Evolutionary conservation across 306 rosid species (phyloP).

Genomic region (Aeschynomene evenia): DNA sequence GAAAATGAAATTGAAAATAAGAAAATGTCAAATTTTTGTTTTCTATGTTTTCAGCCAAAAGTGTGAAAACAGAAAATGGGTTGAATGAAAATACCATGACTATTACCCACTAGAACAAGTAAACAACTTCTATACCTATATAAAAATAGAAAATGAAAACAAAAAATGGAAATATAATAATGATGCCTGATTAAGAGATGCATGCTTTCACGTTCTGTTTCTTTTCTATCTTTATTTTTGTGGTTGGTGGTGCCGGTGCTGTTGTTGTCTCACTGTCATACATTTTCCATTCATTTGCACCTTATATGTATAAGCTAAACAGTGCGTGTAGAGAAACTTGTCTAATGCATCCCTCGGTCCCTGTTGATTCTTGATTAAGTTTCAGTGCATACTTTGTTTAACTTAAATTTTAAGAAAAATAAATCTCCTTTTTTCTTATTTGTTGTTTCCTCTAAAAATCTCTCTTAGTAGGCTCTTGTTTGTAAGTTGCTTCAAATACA

Average conservation of each 20-base stretch:
- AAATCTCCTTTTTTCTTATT: no score
- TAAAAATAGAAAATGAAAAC: no score
- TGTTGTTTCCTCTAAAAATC: not conserved
- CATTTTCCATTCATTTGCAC: not conserved
- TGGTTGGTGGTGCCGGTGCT: not conserved
- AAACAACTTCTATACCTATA: no score
- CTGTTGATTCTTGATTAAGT: not conserved
- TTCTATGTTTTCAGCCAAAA: no score
- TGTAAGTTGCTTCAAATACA: not conserved
- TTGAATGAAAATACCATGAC: no score
- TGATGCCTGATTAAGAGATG: conserved; percentile 9
- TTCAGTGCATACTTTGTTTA: not conserved
- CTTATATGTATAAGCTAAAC: not conserved
- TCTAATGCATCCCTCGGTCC: not conserved
- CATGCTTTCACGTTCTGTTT: not conserved
- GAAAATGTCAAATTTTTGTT: no score
- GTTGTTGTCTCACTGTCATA: not conserved
- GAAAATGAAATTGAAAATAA: no score
- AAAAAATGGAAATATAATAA: not conserved
- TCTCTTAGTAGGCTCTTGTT: not conserved
- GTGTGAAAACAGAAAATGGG: no score
- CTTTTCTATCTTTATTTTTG: not conserved
- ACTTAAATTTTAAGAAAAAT: not conserved
- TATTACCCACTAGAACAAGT: no score
- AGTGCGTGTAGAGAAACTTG: not conserved